phyloP scores from a whole-genome alignment of 495 filamentous ascomycete species.

The Penicillium chermesinum region DNA sequence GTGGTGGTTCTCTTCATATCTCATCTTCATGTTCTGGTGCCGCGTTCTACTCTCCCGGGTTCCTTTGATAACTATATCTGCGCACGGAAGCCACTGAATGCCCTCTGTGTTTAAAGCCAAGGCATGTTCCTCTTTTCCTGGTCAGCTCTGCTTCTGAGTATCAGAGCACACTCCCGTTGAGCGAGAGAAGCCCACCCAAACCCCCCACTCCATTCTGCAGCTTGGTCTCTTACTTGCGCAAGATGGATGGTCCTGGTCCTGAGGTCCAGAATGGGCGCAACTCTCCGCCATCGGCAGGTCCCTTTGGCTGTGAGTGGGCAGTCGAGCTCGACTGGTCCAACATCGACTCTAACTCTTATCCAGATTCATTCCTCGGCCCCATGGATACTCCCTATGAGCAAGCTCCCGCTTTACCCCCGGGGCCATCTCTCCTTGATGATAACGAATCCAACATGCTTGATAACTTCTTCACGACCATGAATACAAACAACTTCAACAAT shows the following conservation, averaged over 20 bases:
- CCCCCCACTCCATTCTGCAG: not conserved
- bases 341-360: not conserved
- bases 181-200: constrained; percentile 2
- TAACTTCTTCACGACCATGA: constrained; percentile 57
- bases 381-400: constrained; percentile 52
- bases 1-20: not conserved
- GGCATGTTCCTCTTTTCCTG: constrained; percentile 30
- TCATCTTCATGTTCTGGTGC: not conserved
- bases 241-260: constrained; percentile 32
- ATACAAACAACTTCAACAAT: constrained; percentile 48
- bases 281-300: constrained; percentile 34
- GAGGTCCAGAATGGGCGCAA: constrained; percentile 27
- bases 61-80: not conserved
- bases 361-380: constrained; percentile 44
- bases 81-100: not conserved
- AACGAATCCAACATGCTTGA: constrained; percentile 57
- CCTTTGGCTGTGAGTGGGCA: constrained; percentile 60
- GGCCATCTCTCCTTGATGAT: constrained; percentile 56
- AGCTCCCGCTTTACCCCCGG: constrained; percentile 53
- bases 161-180: constrained; percentile 21
- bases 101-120: constrained; percentile 11
- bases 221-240: constrained; percentile 3
- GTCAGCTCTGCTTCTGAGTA: constrained; percentile 21
- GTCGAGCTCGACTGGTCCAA: not conserved
- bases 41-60: not conserved